Percentiles rank a stretch among this genome's conserved stretches.
phyloP scores from a whole-genome alignment of 2,329 filamentous ascomycete species.

The Stromatinia cepivora region DNA sequence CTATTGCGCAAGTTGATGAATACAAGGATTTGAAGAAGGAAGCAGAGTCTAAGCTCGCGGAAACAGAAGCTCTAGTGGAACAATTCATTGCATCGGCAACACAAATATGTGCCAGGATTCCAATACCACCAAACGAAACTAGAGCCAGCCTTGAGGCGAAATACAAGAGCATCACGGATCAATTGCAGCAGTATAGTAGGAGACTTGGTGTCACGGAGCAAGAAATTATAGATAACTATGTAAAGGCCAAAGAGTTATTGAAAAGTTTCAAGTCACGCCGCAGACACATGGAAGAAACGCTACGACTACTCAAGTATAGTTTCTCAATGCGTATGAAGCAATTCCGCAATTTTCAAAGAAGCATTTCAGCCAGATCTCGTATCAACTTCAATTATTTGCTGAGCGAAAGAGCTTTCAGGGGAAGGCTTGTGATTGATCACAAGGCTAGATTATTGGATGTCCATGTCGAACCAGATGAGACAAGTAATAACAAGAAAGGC shows the following conservation, averaged over 20 bases:
- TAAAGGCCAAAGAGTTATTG: conserved; percentile 44
- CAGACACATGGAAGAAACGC: conserved; percentile 47
- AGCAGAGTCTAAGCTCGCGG: conserved; percentile 51
- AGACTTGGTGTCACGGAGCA: conserved; percentile 64
- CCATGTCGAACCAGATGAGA: conserved; percentile 70
- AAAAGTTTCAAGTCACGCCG: conserved; percentile 48
- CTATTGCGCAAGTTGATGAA: conserved; percentile 53
- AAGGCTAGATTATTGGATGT: conserved; percentile 71
- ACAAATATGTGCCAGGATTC: conserved; percentile 56
- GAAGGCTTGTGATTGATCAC: conserved; percentile 78
- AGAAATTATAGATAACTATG: conserved; percentile 56
- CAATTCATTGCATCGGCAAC: conserved; percentile 57
- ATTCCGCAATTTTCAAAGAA: conserved; percentile 79
- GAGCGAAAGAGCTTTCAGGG: conserved; percentile 85
- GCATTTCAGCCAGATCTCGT: conserved; percentile 82
- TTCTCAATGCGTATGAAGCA: conserved; percentile 69
- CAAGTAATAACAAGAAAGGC: conserved; percentile 66
- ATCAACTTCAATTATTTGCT: conserved; percentile 87
- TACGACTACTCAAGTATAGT: conserved; percentile 54
- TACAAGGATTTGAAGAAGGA: conserved; percentile 48
- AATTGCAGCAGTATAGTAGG: conserved; percentile 58
- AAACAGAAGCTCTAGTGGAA: conserved; percentile 50
- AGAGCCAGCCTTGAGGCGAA: conserved; percentile 55
- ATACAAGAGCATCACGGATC: conserved; percentile 55
- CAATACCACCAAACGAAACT: conserved; percentile 65